phyloP scores from a whole-genome alignment of 805 yeast genomes.

The Metschnikowia matae region DNA sequence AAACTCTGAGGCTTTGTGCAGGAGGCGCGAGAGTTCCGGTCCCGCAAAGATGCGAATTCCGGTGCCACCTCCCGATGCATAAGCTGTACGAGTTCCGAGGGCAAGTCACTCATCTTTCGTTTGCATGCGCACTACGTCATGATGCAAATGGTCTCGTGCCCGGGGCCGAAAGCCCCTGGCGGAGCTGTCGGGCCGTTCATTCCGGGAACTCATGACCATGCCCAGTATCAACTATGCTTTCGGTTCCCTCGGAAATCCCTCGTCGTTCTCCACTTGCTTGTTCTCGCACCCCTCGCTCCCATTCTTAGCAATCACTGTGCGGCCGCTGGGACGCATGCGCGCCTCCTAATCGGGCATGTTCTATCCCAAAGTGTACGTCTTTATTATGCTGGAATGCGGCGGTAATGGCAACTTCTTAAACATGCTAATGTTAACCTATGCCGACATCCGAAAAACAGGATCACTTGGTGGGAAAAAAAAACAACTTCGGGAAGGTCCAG shows the following conservation, averaged over 20 bases:
- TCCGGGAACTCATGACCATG: no score
- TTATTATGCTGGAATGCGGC: constrained; percentile 4
- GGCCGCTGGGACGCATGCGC: background rate
- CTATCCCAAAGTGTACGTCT: constrained; percentile 2
- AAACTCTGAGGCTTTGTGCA: background rate
- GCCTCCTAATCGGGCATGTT: constrained; percentile 5
- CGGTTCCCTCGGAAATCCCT: no score
- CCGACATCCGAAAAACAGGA: background rate
- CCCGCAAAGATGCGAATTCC: background rate
- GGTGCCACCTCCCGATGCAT: background rate
- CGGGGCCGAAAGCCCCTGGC: no score
- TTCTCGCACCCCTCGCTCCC: background rate
- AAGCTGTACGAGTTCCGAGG: constrained; percentile 2
- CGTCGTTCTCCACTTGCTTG: no score
- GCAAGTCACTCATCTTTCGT: constrained; percentile 1
- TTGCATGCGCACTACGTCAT: constrained; percentile 6
- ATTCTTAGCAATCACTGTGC: background rate
- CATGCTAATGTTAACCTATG: background rate
- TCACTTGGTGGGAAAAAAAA: background rate
- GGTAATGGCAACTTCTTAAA: background rate
- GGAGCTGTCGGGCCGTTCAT: no score
- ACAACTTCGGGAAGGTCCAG: background rate
- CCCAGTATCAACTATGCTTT: no score
- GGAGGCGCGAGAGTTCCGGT: background rate
- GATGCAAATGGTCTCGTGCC: background rate